Evolutionary conservation across 495 filamentous ascomycete species (phyloP).

Genomic region (Sphaerosporella brunnea): DNA sequence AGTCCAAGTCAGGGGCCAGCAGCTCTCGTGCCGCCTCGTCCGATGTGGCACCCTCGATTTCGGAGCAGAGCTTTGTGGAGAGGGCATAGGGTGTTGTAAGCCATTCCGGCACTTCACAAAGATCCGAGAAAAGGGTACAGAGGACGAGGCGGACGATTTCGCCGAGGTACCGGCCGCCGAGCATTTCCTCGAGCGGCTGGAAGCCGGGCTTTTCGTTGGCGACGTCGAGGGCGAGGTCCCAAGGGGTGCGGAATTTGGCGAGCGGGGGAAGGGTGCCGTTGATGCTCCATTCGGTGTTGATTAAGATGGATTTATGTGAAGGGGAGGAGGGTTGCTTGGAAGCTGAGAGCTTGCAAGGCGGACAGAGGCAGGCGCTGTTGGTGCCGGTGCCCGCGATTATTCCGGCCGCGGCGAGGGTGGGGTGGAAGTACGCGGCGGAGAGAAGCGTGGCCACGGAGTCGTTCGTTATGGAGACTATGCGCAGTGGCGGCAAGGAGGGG

Average conservation of each 20-base stretch:
- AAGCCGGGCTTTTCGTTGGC: slow-evolving; percentile 58
- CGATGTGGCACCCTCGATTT: background rate
- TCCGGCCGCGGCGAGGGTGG: slow-evolving; percentile 56
- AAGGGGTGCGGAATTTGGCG: slow-evolving; percentile 47
- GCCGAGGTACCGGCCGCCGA: slow-evolving; percentile 66
- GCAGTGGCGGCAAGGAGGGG: slow-evolving; percentile 42
- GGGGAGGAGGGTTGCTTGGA: slow-evolving; percentile 34
- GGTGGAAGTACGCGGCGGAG: slow-evolving; percentile 49
- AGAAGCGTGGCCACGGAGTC: slow-evolving; percentile 67
- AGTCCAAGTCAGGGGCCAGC: background rate
- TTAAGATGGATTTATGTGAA: slow-evolving; percentile 41
- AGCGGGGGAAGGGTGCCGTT: slow-evolving; percentile 52
- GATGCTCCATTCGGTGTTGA: slow-evolving; percentile 82
- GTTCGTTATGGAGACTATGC: slow-evolving; percentile 63
- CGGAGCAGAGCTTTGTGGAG: background rate
- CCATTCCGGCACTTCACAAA: background rate
- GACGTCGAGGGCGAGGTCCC: slow-evolving; percentile 49
- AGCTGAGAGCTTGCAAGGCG: slow-evolving; percentile 41
- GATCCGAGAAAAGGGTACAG: slow-evolving; percentile 40
- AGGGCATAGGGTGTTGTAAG: background rate
- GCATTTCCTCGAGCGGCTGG: slow-evolving; percentile 81
- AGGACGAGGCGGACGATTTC: slow-evolving; percentile 61
- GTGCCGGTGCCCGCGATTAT: slow-evolving; percentile 71
- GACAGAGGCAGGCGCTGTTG: slow-evolving; percentile 64
- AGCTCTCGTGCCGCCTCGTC: background rate